A percentile compares a stretch with the other conserved stretches of the same genome.
Conservation (phyloP, 2,329 filamentous ascomycete genomes). For the Elsinoe fawcettii region DNA sequence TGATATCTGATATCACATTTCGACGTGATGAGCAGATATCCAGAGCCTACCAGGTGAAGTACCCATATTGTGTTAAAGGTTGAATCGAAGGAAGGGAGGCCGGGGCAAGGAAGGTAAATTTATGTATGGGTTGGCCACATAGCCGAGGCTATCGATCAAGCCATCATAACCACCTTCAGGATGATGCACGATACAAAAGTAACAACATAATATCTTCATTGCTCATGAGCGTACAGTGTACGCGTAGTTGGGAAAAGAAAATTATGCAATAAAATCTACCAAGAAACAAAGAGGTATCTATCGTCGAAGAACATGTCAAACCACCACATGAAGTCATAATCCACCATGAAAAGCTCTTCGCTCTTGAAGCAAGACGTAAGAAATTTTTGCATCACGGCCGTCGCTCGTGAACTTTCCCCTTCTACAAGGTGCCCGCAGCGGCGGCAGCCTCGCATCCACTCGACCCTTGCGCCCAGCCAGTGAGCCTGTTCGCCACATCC, state of each 20-base stretch:
- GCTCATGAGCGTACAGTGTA: no score
- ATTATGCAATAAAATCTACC: conserved; percentile 8
- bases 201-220: no score
- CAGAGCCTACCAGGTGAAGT: no score
- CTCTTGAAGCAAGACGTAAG: not conserved
- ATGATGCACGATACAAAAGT: no score
- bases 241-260: not conserved
- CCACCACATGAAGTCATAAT: not conserved
- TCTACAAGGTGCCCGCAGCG: not conserved
- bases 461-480: conserved; percentile 29
- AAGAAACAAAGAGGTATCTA: conserved; percentile 10
- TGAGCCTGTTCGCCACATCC: conserved; percentile 45
- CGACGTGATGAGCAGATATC: no score
- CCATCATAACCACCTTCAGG: no score
- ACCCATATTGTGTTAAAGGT: no score
- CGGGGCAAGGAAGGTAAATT: no score
- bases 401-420: not conserved
- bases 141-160: no score
- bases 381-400: not conserved
- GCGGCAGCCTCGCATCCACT: not conserved
- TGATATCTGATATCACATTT: no score
- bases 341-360: not conserved
- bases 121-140: no score
- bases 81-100: no score
- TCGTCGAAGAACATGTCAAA: not conserved